Evolutionary conservation across 129 eudicot species (phyloP).

Genomic region (Pulicaria dysenterica): DNA sequence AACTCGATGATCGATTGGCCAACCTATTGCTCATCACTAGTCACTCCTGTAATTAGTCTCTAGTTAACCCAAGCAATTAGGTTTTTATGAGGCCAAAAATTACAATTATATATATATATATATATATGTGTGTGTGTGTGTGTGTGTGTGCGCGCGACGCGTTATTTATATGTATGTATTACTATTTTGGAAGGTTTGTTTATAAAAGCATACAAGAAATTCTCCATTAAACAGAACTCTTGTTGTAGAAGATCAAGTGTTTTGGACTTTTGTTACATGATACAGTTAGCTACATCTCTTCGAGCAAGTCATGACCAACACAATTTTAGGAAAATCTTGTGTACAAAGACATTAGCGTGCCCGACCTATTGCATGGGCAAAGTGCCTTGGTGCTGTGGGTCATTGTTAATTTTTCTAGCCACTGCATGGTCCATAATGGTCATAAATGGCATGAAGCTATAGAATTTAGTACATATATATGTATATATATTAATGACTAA

Average conservation of each 20-base stretch:
- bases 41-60: not conserved
- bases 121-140: not conserved
- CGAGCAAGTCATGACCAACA: not conserved
- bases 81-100: not conserved
- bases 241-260: no score
- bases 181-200: not conserved
- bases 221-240: not conserved
- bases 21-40: conserved; percentile 5
- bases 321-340: not conserved
- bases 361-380: not conserved
- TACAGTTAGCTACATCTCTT: no score
- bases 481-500: no score
- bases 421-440: not conserved
- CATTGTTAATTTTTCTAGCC: not conserved
- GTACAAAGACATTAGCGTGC: not conserved
- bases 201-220: not conserved
- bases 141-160: fast-evolving
- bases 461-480: no score
- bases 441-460: not conserved
- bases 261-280: no score
- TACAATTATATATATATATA: no score
- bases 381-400: not conserved
- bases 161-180: not conserved
- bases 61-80: not conserved
- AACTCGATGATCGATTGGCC: not conserved